phyloP scores from a whole-genome alignment of 306 rosid genomes.

The Vigna reflexopilosa region DNA sequence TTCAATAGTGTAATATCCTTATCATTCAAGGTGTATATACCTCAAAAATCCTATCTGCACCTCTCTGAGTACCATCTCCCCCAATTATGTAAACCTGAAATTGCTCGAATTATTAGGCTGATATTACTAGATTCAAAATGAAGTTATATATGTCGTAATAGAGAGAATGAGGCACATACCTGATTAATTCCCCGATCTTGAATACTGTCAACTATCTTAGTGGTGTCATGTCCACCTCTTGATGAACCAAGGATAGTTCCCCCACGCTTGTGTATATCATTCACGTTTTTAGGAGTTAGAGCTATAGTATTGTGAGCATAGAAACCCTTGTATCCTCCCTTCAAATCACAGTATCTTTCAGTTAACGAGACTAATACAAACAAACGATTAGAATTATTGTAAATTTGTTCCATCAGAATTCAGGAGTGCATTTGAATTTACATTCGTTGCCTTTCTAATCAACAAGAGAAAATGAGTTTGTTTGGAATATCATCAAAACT shows the following conservation, averaged over 20 bases:
- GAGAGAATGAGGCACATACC: slow-evolving; percentile 50
- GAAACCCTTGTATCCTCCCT: slow-evolving; percentile 98
- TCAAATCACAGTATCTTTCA: slow-evolving; percentile 38
- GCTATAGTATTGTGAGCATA: slow-evolving; percentile 76
- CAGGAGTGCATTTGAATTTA: slow-evolving; percentile 44
- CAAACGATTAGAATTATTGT: not conserved
- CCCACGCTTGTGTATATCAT: slow-evolving; percentile 95
- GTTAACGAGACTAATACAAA: slow-evolving; percentile 2
- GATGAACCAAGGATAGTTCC: slow-evolving; percentile 94
- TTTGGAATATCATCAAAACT: not conserved
- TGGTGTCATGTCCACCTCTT: slow-evolving; percentile 90
- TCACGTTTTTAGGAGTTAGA: slow-evolving; percentile 80
- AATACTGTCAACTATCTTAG: slow-evolving; percentile 95
- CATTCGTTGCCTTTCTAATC: slow-evolving; percentile 7
- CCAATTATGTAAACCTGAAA: slow-evolving; percentile 93
- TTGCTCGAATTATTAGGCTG: slow-evolving; percentile 25
- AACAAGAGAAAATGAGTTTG: not conserved
- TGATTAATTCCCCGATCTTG: slow-evolving; percentile 94
- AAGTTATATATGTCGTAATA: slow-evolving; percentile 4
- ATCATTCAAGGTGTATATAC: slow-evolving; percentile 48
- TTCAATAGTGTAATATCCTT: not conserved
- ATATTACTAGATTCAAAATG: not conserved
- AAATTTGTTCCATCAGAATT: not conserved
- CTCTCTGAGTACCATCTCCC: slow-evolving; percentile 98
- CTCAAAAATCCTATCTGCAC: slow-evolving; percentile 89